These are phyloP conservation scores for Boletus vermiculosoides DNA, from an alignment of 768 basidiomycete genomes.

Conservation along the genomic window DNA sequence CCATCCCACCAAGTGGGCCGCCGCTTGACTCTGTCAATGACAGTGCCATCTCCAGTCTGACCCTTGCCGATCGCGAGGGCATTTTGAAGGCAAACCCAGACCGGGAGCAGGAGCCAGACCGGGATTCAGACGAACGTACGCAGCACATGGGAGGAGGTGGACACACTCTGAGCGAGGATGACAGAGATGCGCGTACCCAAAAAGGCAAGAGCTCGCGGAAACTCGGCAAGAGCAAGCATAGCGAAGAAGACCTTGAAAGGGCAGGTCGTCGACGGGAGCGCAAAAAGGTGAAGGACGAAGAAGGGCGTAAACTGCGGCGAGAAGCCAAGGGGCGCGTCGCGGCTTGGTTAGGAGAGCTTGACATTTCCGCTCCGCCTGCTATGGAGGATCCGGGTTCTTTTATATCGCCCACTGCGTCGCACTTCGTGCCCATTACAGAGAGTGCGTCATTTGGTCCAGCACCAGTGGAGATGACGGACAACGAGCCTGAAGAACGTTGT, in stretches of 20 bases:
- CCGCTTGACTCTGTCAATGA: slow-evolving; percentile 36
- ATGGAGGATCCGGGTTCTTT: slow-evolving; percentile 38
- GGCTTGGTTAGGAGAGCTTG: slow-evolving; percentile 72
- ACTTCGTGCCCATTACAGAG: slow-evolving; percentile 28
- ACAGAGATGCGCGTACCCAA: slow-evolving; percentile 31
- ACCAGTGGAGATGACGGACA: slow-evolving; percentile 6
- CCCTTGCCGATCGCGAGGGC: slow-evolving; percentile 35
- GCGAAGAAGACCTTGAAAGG: slow-evolving; percentile 29
- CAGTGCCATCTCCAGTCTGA: slow-evolving; percentile 48
- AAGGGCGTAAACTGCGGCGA: slow-evolving; percentile 38
- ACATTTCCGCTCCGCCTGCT: slow-evolving; percentile 49
- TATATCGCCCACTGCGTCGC: slow-evolving; percentile 34
- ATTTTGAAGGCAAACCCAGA: slow-evolving; percentile 16
- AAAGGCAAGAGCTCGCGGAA: slow-evolving; percentile 27
- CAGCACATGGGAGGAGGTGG: slow-evolving; percentile 27
- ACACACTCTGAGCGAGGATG: slow-evolving; percentile 31
- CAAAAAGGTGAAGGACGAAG: slow-evolving; percentile 35
- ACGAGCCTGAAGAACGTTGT: slow-evolving; percentile 1
- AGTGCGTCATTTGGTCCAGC: slow-evolving; percentile 22
- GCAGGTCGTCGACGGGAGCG: slow-evolving; percentile 25
- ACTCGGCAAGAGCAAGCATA: slow-evolving; percentile 25
- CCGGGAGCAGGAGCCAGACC: slow-evolving; percentile 29
- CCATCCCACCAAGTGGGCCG: slow-evolving; percentile 34
- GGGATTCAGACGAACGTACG: slow-evolving; percentile 34
- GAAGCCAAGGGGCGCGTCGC: slow-evolving; percentile 71